Conservation (phyloP, 208 protist species). For the Porcisia deanei region DNA sequence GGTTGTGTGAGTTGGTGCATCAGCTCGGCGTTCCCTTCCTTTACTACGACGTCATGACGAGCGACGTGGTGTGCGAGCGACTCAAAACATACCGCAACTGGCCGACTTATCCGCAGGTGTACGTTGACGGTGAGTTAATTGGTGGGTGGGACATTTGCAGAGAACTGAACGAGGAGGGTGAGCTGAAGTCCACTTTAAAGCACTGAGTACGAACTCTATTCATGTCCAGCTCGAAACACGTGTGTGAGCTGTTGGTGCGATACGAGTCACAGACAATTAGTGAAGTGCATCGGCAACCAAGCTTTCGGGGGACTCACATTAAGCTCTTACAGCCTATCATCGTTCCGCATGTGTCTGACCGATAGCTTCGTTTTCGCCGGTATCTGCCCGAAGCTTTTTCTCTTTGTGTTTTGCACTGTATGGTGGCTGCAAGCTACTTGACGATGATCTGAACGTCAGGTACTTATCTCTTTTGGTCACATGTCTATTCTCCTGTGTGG, state of each 20-base stretch:
- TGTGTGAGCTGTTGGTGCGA: too few relatives aligned
- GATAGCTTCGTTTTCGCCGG: too few relatives aligned
- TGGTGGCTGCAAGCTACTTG: not conserved
- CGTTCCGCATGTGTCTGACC: not conserved
- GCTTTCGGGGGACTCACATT: not conserved
- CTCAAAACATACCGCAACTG: conserved; percentile 92
- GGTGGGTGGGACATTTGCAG: conserved; percentile 92
- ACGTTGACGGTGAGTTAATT: conserved; percentile 93
- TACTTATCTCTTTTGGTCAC: not conserved
- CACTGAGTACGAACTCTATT: conserved; percentile 5
- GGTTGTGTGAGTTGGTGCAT: conserved; percentile 79
- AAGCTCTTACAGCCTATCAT: not conserved
- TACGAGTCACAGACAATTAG: not conserved
- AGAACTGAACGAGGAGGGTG: conserved; percentile 79
- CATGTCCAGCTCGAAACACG: not conserved
- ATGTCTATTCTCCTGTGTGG: not conserved
- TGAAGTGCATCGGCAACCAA: not conserved
- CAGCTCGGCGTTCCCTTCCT: conserved; percentile 63
- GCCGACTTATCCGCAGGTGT: conserved; percentile 95
- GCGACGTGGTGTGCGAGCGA: conserved; percentile 87
- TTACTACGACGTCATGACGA: conserved; percentile 92
- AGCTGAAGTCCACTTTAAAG: conserved; percentile 77
- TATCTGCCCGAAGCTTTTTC: not conserved
- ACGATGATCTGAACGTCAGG: not conserved
- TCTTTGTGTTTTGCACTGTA: not conserved